Evolutionary conservation across 164 flowering plant species (phyloP), one percentile per base, ranked within the genome.

Genomic region (Piper longum): DNA sequence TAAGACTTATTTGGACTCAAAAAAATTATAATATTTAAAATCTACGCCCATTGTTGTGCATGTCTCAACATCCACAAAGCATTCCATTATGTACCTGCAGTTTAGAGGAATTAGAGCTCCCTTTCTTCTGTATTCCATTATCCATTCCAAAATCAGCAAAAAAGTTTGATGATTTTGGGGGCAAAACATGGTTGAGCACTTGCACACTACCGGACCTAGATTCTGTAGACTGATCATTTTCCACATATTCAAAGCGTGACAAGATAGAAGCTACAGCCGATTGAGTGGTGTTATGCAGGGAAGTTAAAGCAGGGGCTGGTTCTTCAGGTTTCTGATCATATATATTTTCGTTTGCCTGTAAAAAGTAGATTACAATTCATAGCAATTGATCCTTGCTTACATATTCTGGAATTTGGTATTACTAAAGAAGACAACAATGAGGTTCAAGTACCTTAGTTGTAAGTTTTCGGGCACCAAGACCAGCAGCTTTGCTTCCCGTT

Each of bases 321-420:
- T 90, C 98, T 76, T 85, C 92, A 62, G 98, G 98, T 79, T 90
- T 90, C 73, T 93, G 98, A 41, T 93, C 98, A 77, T 88, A 93
- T 9, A 93, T 84, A 79, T 77, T 82, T 73, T 90, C 98, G 75
- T 75, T 93, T 61, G 96, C 73, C 98, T 93, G 90, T 83, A 69
- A 64, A 19, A 44, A 44, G 48, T 2, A 5, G 48, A 44, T 44
- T 5, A 11, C 7, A 5, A 11, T 44, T 44, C 7, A 44, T 2
- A 44, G 1, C 48, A 44, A 44, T 44, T 6, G 48, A 5, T 6
- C 11, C 11, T 5, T 11, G 7, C 8, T 11, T 44, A 11, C 48
- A 5, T 44, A 6, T 44, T 43, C 48, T 2, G 11, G 11, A 44
- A 5, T 44, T 44, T 5, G 7, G 8, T 44, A 11, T 6, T 44